Base-by-base conservation (phyloP, 345 rosid genomes). In the Raphanus raphanistrum region DNA sequence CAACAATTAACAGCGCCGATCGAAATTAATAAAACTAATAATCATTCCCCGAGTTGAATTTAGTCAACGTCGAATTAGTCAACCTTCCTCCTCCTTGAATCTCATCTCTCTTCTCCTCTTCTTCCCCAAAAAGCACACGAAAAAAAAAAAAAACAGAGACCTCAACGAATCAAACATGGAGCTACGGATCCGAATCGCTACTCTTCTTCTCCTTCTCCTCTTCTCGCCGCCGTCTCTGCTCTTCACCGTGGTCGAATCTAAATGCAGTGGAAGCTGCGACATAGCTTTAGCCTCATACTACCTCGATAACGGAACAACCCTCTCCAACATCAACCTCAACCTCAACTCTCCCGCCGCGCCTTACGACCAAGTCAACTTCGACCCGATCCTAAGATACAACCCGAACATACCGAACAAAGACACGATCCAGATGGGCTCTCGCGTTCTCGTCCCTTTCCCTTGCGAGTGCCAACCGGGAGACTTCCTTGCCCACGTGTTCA, bases 371-470 rank as follows among this genome's bases (percentile, higher is more conserved):
- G 0, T 74, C 75, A 54, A 72, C 66, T 81, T 77, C 81, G 64
- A 63, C 0, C 13, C 48, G 57, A 81, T 81, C 79, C 76, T 82
- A 1, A 67, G 68, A 50, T 86, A 86, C 86, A 89, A 86, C 68
- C 45, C 26, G 0, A 43, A 12, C 33, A 9, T 92, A 4, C 1
- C 33, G 0, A 82, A 71, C 88, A 79, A 82, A 74, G 90, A 92
- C 75, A 32, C n/a, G 27, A 35, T 90, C 73, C 59, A 0, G 0
- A 0, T 57, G 26, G 76, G 13, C 8, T 59, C 63, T 21, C 85
- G 91, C 38, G 52, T 92, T 79, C 74, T 79, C 43, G 67, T 92
- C 65, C 97, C 97, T 29, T 92, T 90, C 84, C 82, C 87, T 9
- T 92, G 97, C 72, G 88, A 73, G 31, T 92, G 97, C 81, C 76